These are phyloP conservation scores for Suillus weaverae DNA, from an alignment of 768 basidiomycete genomes.

Conservation along the genomic window DNA sequence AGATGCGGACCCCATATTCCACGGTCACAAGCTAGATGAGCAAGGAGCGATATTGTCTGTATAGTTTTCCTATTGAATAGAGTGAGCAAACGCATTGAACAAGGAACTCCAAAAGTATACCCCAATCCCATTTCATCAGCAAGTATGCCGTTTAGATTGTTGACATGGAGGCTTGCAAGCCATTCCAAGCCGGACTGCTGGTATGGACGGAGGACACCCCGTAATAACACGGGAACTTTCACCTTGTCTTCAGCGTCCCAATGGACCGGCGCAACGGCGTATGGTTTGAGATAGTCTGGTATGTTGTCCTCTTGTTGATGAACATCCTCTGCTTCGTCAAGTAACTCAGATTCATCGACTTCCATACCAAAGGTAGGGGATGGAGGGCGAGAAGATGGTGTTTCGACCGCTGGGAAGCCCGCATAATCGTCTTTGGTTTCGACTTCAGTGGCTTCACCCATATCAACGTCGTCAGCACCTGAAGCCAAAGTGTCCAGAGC, in stretches of 20 bases:
- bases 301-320: constrained; percentile 38
- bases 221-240: constrained; percentile 70
- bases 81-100: background rate
- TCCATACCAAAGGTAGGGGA: background rate
- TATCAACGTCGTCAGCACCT: background rate
- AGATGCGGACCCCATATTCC: constrained; percentile 94
- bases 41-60: constrained; percentile 92
- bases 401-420: background rate
- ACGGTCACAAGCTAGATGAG: constrained; percentile 87
- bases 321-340: constrained; percentile 38
- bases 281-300: constrained; percentile 63
- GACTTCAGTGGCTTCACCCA: background rate
- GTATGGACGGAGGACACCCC: constrained; percentile 88
- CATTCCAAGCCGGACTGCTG: constrained; percentile 93
- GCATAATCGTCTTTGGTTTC: background rate
- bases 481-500: background rate
- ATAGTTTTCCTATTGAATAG: constrained; percentile 75
- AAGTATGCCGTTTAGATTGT: constrained; percentile 79
- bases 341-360: background rate
- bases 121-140: constrained; percentile 96
- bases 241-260: constrained; percentile 63
- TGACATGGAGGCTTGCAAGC: constrained; percentile 84
- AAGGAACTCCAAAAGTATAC: constrained; percentile 44
- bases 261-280: constrained; percentile 68
- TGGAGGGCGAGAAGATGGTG: background rate